phyloP scores from a whole-genome alignment of 2,329 filamentous ascomycete genomes.

The Calonectria fujianensis region DNA sequence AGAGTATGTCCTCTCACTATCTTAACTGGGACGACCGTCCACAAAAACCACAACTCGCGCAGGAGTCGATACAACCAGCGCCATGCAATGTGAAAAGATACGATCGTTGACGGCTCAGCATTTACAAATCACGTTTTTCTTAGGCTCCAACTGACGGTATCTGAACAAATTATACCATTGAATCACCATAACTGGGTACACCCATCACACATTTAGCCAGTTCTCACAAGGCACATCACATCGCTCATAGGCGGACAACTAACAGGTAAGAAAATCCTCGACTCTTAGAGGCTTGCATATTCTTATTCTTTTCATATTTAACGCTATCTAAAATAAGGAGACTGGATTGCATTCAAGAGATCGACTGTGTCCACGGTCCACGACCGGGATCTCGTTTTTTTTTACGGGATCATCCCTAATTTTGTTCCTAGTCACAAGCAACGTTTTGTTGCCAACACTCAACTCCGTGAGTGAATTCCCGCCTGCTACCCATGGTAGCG shows the following conservation, averaged over 20 bases:
- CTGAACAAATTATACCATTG: background rate
- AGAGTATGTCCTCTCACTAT: background rate
- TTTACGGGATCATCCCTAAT: slow-evolving; percentile 11
- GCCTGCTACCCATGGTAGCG: slow-evolving; percentile 8
- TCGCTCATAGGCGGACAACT: background rate
- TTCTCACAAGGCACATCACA: background rate
- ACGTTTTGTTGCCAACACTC: slow-evolving; percentile 6
- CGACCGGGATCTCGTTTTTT: slow-evolving; percentile 7
- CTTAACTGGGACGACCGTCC: background rate
- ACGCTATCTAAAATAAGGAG: slow-evolving; percentile 31
- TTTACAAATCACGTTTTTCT: too few species aligned
- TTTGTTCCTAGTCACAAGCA: slow-evolving; percentile 13
- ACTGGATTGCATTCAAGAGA: slow-evolving; percentile 28
- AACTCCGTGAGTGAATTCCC: slow-evolving; percentile 1
- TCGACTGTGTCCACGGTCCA: slow-evolving; percentile 20
- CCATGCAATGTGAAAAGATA: background rate
- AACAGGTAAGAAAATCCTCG: background rate
- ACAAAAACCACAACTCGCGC: background rate
- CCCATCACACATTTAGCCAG: background rate
- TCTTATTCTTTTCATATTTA: slow-evolving; percentile 31
- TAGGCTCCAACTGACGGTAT: too few species aligned
- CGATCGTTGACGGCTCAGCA: too few species aligned
- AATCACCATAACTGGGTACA: too few species aligned
- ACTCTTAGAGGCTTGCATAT: background rate
- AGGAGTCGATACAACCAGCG: background rate